These are phyloP conservation scores for Myxozyma monticola DNA, from an alignment of 805 yeast species.

Conservation along the genomic window DNA sequence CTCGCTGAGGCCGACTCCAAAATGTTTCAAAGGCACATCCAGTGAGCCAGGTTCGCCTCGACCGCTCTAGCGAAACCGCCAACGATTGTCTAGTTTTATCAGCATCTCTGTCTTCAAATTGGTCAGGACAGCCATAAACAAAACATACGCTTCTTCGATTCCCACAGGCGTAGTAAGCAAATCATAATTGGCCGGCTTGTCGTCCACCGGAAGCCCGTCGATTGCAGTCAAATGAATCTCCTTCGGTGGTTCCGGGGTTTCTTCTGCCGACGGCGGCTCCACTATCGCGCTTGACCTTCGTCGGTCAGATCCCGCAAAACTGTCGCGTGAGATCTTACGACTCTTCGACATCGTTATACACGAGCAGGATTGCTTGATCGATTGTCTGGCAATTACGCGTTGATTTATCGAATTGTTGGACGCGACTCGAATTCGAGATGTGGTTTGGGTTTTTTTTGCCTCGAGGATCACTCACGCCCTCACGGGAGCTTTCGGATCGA, in stretches of 20 bases:
- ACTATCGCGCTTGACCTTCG: background rate
- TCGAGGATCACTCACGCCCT: too few species aligned
- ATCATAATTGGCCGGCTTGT: conserved; percentile 61
- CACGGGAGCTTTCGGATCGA: too few species aligned
- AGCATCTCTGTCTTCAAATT: background rate
- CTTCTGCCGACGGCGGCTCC: background rate
- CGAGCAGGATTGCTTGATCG: too few species aligned
- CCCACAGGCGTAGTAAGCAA: conserved; percentile 65
- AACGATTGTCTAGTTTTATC: conserved; percentile 8
- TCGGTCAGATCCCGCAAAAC: conserved; percentile 1
- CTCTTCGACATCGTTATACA: conserved; percentile 1
- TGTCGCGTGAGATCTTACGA: conserved; percentile 4
- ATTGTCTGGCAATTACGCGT: too few species aligned
- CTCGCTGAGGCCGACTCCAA: conserved; percentile 72
- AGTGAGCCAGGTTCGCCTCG: conserved; percentile 67
- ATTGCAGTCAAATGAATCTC: background rate
- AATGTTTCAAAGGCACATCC: conserved; percentile 70
- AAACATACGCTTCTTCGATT: conserved; percentile 62
- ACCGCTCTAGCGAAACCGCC: conserved; percentile 57
- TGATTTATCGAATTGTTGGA: too few species aligned
- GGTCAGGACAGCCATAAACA: background rate
- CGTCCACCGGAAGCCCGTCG: conserved; percentile 59
- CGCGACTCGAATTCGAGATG: too few species aligned
- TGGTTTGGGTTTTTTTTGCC: too few species aligned
- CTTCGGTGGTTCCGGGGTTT: background rate